A percentile compares a stretch with the other conserved stretches of the same genome.
These are phyloP conservation scores for Nothopassalora personata DNA, from an alignment of 2,329 filamentous ascomycete genomes.

Conservation along the genomic window DNA sequence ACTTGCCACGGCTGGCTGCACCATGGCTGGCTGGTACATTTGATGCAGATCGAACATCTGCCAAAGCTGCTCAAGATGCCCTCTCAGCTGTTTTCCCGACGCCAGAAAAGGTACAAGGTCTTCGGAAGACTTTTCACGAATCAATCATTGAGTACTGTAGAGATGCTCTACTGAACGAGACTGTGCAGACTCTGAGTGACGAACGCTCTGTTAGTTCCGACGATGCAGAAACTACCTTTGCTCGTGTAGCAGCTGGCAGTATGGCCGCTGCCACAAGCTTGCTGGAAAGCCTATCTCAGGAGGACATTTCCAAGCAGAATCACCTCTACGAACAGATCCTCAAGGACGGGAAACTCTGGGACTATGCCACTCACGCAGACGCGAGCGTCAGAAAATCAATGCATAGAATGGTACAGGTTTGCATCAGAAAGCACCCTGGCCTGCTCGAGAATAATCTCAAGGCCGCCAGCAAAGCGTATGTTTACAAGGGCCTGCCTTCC, in stretches of 20 bases:
- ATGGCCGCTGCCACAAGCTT: slow-evolving; percentile 52
- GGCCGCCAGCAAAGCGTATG: slow-evolving; percentile 61
- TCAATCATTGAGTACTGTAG: slow-evolving; percentile 77
- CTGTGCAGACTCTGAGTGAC: slow-evolving; percentile 76
- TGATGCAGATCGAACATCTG: slow-evolving; percentile 73
- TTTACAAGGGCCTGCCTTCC: slow-evolving; percentile 67
- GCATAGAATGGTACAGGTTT: slow-evolving; percentile 52
- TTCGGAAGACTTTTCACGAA: slow-evolving; percentile 76
- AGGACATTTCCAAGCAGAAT: slow-evolving; percentile 57
- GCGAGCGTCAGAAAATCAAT: slow-evolving; percentile 53
- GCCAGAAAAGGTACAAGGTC: slow-evolving; percentile 68
- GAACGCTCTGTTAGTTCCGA: slow-evolving; percentile 77
- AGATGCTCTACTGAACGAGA: slow-evolving; percentile 72
- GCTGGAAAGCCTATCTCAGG: slow-evolving; percentile 38
- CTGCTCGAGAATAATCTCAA: slow-evolving; percentile 40
- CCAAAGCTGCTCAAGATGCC: slow-evolving; percentile 71
- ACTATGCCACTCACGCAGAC: slow-evolving; percentile 53
- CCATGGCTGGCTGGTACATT: slow-evolving; percentile 89
- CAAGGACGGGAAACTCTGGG: slow-evolving; percentile 56
- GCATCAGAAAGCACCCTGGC: slow-evolving; percentile 43
- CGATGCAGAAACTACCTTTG: slow-evolving; percentile 80
- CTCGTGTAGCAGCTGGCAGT: slow-evolving; percentile 64
- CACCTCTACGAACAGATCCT: slow-evolving; percentile 63
- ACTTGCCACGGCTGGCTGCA: slow-evolving; percentile 71
- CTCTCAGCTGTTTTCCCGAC: slow-evolving; percentile 70